Evolutionary conservation across 805 yeast species (phyloP), one percentile per base, ranked within the genome.

Genomic region (Metschnikowia henanensis): DNA sequence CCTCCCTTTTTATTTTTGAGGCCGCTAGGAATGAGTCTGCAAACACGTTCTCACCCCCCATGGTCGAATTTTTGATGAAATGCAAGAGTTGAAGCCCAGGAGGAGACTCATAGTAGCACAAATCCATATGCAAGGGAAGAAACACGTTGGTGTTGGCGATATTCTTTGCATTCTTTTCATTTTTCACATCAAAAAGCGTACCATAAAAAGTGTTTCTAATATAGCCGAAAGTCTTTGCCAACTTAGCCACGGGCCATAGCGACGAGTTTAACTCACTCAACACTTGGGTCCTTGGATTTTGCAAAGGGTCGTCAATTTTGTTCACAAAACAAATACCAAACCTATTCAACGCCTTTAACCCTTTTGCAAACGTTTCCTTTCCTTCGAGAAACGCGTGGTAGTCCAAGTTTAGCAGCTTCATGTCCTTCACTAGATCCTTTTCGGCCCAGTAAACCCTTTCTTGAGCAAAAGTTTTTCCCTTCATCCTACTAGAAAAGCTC

Each of bases 21-120:
- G 84, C 87, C 4, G 87, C 90, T 12, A 76, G 67, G 58, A 80
- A 84, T 2, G 87, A 77, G 60, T 86, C 95, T 10, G 80, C 79
- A 66, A 83, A 86, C 10, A 81, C 61, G 37, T 79, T 83, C 51
- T 83, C 87, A 9, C 90, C 92, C 10, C 88, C 90, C 8, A 53
- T 52, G 9, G 83, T 77, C 10, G 76, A 65, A 53, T 80, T 79
- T 37, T 71, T 62, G 29, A 81, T 73, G 41, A 78, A 73, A 53
- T 86, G 94, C 34, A 86, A 68, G 30, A 84, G 59, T 60, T 86
- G 91, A 34, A 86, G 64, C 0, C 92, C 92, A 1, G 95, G 95
- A 3, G 91, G 91, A 9, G 89, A 80, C 59, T 86, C 91, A 57
- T 84, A 81, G 64, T 85, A 86, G 35, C 81, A 70, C 20, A 86